These are phyloP conservation scores for Dictyostelium intermedium DNA, from an alignment of 78 protist species.

Conservation along the genomic window DNA sequence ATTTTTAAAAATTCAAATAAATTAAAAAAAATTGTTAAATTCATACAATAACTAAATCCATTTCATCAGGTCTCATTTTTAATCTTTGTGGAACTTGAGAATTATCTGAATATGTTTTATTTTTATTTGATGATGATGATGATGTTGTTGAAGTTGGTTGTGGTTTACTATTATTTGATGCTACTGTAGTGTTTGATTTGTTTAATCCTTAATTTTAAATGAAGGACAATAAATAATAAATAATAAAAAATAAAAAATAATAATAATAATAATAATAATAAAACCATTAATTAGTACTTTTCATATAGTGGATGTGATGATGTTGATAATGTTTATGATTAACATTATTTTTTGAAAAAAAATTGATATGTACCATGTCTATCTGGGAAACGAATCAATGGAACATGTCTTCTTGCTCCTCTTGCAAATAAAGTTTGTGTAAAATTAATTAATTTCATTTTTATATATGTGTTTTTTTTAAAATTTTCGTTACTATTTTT, in stretches of 20 bases:
- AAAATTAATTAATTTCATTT: slow-evolving; percentile 11
- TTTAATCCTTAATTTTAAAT: not conserved
- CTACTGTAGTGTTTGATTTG: not conserved
- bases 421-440: not conserved
- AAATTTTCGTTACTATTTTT: not conserved
- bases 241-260: too few relatives aligned
- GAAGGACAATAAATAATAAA: too few relatives aligned
- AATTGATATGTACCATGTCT: slow-evolving; percentile 31
- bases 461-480: not conserved
- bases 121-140: slow-evolving; percentile 20
- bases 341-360: too few relatives aligned
- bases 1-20: not conserved
- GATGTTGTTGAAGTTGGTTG: not conserved
- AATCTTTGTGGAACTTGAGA: slow-evolving; percentile 61
- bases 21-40: not conserved
- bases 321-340: not conserved
- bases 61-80: slow-evolving; percentile 29
- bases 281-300: not conserved
- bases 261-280: not conserved
- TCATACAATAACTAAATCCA: slow-evolving; percentile 51
- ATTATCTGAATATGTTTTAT: slow-evolving; percentile 10
- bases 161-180: slow-evolving; percentile 2
- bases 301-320: too few relatives aligned
- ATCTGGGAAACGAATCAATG: slow-evolving; percentile 64
- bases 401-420: slow-evolving; percentile 26